Base-by-base conservation (phyloP, 441 rosid species). In the Omphalea diandra region DNA sequence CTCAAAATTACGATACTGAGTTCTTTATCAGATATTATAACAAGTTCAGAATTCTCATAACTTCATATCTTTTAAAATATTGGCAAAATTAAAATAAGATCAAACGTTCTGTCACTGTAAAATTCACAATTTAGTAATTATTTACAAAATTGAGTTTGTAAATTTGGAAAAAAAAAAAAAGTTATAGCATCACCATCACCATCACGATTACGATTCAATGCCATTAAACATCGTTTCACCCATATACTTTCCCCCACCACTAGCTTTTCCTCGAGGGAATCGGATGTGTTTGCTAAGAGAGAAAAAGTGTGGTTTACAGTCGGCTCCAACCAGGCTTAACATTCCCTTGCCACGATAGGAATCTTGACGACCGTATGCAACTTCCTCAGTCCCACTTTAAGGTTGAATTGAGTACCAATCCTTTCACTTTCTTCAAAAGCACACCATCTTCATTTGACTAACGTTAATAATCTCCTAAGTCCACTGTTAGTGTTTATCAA, bases 281-380 rank as follows among this genome's bases (percentile, higher is more conserved):
- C 75, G 12, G 56, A 64, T 26, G 58, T 63, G 31, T 47, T 69
- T 31, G 27, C 8, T 7, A 66, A 10, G 41, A 36, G 3, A 15
- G 27, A 12, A 50, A 5, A 7, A 7, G 32, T 20, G 9, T 4
- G 3, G 18, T 53, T 5, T 12, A 54, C 65, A 56, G 70, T 72
- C 44, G 75, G 46, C 8, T 54, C 49, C 75, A 64, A 55, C 70
- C 70, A 72, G 47, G 75, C 64, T 14, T 12, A 17, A n/a, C 69
- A 33, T 54, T 65, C 57, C 47, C 64, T 43, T 40, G 69, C 55
- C 70, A 11, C 75, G 64, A 12, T 22, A 31, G 31, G 75, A 64
- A 71, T 70, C 44, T 29, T 27, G 10, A 12, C 41, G 35, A n/a
- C 1, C 10, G 2, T 38, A 0, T 44, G 38, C 59, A 14, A 15